Base-by-base conservation (phyloP, 2,329 filamentous ascomycete species). In the Colletotrichum gloeosporioides region DNA sequence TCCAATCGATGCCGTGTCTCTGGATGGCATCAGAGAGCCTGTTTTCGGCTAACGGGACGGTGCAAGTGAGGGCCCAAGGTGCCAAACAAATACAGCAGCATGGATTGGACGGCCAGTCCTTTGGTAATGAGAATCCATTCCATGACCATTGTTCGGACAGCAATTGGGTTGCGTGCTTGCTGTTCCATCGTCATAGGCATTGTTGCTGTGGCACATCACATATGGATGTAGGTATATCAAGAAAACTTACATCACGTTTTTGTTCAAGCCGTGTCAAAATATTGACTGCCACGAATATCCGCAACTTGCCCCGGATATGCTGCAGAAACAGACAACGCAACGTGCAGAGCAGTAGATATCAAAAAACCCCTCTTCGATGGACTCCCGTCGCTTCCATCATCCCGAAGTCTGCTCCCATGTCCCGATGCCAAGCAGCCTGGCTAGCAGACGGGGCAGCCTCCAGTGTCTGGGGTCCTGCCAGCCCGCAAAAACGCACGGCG, bases 81-180 rank as follows among this genome's bases (percentile, higher is more conserved):
- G 34, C 29, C 31, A 73, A 76, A 73, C 39, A 63, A 53, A 62
- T 32, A 62, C 55, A 22, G 32, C 63, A 39, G 31, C 55, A 63
- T 31, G 69, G 39, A 44, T 53, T 34, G 31, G 73, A 55, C 27
- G 8, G 69, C 36, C 32, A 27, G 31, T n/a, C 12, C 63, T 18
- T 73, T 25, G 69, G 36, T 74, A 39, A 74, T 65, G 34, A 76
- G 15, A 66, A 32, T 66, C n/a, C 70, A 73, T 76, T 76, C 74
- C 70, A 74, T 64, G 59, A 10, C 34, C 36, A 34, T 53, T 70
- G 18, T 49, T 63, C 22, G 16, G 27, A 68, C 32, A 62, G 55
- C 15, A 69, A 49, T n/a, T 62, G 34, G 4, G 29, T 62, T 62
- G 31, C 16, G 61, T 25, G 10, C 8, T 69, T 9, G 22, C 31